phyloP scores from a whole-genome alignment of 1,284 basidiomycete genomes.

The Apiotrichum veenhuisii region DNA sequence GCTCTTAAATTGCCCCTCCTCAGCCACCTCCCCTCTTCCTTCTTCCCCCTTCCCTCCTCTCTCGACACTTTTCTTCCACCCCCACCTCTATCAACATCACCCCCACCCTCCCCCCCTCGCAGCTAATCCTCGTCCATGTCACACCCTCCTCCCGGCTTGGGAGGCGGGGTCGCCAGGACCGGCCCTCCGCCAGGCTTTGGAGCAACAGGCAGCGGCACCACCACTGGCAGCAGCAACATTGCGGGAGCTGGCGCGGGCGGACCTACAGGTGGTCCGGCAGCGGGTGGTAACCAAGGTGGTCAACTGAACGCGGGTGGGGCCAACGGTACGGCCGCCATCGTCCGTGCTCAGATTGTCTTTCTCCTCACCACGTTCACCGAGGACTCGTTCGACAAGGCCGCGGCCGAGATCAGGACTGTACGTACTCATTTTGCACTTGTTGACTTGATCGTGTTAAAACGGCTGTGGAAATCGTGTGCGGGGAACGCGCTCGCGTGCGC shows the following conservation, averaged over 20 bases:
- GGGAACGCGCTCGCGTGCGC: not conserved
- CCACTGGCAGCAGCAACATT: not conserved
- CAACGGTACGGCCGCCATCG: slow-evolving; percentile 47
- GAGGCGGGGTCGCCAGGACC: slow-evolving; percentile 44
- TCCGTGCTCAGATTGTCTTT: slow-evolving; percentile 72
- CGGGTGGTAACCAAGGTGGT: not conserved
- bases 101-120: slow-evolving; percentile 8
- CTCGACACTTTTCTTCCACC: not conserved
- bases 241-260: not conserved
- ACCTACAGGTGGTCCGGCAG: slow-evolving; percentile 4
- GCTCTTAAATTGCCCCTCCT: slow-evolving; percentile 3
- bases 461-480: not conserved
- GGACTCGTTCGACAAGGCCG: slow-evolving; percentile 88
- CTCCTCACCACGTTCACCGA: slow-evolving; percentile 87
- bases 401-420: slow-evolving; percentile 84
- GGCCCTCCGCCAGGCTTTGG: slow-evolving; percentile 48
- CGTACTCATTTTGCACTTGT: slow-evolving; percentile 44
- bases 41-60: not conserved
- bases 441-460: not conserved
- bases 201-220: not conserved
- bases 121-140: slow-evolving; percentile 27
- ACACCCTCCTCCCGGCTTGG: slow-evolving; percentile 47
- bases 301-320: slow-evolving; percentile 10
- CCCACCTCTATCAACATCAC: not conserved
- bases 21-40: not conserved